phyloP scores from a whole-genome alignment of 805 yeast genomes.

The Teunomyces cretensis region DNA sequence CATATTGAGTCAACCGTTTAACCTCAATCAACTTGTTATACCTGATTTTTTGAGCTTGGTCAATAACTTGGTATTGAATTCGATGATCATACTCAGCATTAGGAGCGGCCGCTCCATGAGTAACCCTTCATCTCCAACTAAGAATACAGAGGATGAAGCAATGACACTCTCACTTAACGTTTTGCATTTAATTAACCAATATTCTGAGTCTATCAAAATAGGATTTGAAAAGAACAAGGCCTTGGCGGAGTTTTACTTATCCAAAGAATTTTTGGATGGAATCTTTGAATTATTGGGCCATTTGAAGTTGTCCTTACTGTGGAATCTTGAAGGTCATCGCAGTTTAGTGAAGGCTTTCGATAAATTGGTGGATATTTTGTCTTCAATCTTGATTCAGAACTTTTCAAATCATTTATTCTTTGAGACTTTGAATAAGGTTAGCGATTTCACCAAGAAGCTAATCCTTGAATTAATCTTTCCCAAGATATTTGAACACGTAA shows the following conservation, averaged over 20 bases:
- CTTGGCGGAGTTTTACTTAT: slow-evolving; percentile 22
- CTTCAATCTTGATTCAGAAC: slow-evolving; percentile 37
- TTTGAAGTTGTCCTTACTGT: slow-evolving; percentile 23
- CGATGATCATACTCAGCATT: slow-evolving; percentile 26
- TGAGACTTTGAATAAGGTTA: slow-evolving; percentile 22
- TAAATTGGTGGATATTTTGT: slow-evolving; percentile 30
- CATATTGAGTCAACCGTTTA: neutral
- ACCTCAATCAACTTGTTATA: slow-evolving; percentile 26
- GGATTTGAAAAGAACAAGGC: slow-evolving; percentile 26
- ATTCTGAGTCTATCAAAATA: slow-evolving; percentile 26
- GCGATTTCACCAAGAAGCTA: slow-evolving; percentile 36
- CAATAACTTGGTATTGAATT: slow-evolving; percentile 34
- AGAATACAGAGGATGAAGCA: slow-evolving; percentile 11
- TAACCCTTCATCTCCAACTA: slow-evolving; percentile 33
- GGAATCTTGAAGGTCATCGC: slow-evolving; percentile 20
- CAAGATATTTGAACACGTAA: slow-evolving; percentile 32
- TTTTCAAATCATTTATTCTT: slow-evolving; percentile 18
- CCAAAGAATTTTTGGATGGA: slow-evolving; percentile 39
- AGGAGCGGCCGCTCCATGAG: slow-evolving; percentile 31
- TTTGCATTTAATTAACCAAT: slow-evolving; percentile 35
- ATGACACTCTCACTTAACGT: slow-evolving; percentile 29
- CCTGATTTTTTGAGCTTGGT: slow-evolving; percentile 47
- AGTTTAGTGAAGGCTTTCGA: slow-evolving; percentile 20
- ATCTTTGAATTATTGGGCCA: slow-evolving; percentile 38
- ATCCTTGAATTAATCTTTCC: slow-evolving; percentile 37